Conservation (phyloP, 2,329 filamentous ascomycete genomes). For the Cladosporium colombiae region DNA sequence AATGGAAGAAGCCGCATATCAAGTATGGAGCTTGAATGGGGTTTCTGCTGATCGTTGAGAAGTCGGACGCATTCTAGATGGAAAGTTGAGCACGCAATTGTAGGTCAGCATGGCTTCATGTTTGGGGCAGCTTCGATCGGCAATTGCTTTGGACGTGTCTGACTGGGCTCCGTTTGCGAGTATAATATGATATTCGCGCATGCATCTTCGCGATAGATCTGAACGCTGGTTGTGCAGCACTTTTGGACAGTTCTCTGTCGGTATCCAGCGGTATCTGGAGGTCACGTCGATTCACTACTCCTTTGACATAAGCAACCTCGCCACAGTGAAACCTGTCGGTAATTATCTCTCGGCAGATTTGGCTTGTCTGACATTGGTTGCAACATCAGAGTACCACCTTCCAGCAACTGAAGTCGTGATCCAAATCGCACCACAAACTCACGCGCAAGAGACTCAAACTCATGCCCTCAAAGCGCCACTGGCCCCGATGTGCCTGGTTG, state of each 20-base stretch:
- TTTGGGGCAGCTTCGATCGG: neutral
- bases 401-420: neutral
- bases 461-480: neutral
- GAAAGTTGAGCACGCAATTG: constrained; percentile 12
- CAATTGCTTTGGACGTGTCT: neutral
- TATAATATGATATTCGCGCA: neutral
- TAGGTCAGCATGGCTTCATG: constrained; percentile 9
- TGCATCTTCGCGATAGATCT: neutral
- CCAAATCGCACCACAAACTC: neutral
- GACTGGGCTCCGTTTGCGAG: neutral
- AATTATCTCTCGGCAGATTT: neutral
- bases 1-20: neutral
- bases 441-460: neutral
- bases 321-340: neutral
- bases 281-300: neutral
- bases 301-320: neutral
- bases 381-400: neutral
- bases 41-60: neutral
- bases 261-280: neutral
- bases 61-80: neutral
- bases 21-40: neutral
- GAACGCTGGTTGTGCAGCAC: neutral
- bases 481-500: neutral
- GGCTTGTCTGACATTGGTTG: neutral
- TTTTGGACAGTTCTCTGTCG: neutral